These are phyloP conservation scores for Graphilbum sp. DNA, from an alignment of 2,329 filamentous ascomycete genomes.

Conservation along the genomic window DNA sequence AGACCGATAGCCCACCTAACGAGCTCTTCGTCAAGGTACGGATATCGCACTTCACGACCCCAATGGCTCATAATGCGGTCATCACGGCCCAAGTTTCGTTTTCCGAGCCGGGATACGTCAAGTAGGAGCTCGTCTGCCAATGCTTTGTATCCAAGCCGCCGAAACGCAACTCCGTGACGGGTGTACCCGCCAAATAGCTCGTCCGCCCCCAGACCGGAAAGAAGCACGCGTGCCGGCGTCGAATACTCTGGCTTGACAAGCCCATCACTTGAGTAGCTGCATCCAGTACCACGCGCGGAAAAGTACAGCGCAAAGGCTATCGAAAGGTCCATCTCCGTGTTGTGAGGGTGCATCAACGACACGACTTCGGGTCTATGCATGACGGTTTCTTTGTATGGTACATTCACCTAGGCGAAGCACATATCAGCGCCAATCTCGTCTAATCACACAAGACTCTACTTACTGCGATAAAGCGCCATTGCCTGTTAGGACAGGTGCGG, in stretches of 20 bases:
- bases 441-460: slow-evolving; percentile 14
- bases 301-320: slow-evolving; percentile 93
- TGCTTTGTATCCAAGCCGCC: slow-evolving; percentile 48
- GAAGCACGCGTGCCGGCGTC: slow-evolving; percentile 62
- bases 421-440: background rate
- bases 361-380: slow-evolving; percentile 54
- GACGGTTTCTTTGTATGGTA: slow-evolving; percentile 62
- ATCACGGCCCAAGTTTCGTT: slow-evolving; percentile 88
- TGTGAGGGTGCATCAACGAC: slow-evolving; percentile 74
- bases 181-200: slow-evolving; percentile 92
- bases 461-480: slow-evolving; percentile 70
- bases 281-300: slow-evolving; percentile 59
- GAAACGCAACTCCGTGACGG: slow-evolving; percentile 64
- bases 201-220: slow-evolving; percentile 89
- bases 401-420: slow-evolving; percentile 44
- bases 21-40: slow-evolving; percentile 75
- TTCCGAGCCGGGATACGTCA: slow-evolving; percentile 71
- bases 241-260: background rate
- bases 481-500: slow-evolving; percentile 48
- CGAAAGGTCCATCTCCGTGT: slow-evolving; percentile 97
- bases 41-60: slow-evolving; percentile 77
- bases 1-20: slow-evolving; percentile 62
- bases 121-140: slow-evolving; percentile 70
- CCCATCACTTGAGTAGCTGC: slow-evolving; percentile 15
- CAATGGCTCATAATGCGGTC: slow-evolving; percentile 83